Conservation (phyloP, 2,329 filamentous ascomycete species). For the Erysiphe pisi region DNA sequence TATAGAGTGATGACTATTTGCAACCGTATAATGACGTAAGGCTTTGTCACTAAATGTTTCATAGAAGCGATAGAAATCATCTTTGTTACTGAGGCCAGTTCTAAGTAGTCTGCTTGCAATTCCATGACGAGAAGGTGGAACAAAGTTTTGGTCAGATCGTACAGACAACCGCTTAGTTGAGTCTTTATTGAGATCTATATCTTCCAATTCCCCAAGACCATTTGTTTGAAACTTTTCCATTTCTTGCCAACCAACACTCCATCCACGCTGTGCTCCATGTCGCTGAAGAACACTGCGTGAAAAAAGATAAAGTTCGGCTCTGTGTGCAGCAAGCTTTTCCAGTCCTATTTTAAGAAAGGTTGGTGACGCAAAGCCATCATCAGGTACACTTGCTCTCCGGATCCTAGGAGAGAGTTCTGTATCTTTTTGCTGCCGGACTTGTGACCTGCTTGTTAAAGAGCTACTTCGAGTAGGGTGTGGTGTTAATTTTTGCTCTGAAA, state of each 20-base stretch:
- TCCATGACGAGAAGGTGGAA: constrained; percentile 38
- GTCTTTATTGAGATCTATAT: constrained; percentile 44
- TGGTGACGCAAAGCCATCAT: constrained; percentile 39
- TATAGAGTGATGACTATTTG: constrained; percentile 65
- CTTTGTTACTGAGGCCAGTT: constrained; percentile 50
- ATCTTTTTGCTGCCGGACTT: constrained; percentile 42
- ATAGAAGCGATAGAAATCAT: constrained; percentile 56
- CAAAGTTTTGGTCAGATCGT: constrained; percentile 3
- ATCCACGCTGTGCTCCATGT: constrained; percentile 59
- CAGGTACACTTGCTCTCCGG: constrained; percentile 38
- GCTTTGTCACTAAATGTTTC: constrained; percentile 75
- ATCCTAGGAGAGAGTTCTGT: constrained; percentile 46
- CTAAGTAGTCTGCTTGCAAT: constrained; percentile 49
- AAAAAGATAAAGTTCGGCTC: constrained; percentile 71
- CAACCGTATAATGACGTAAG: constrained; percentile 69
- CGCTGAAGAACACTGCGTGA: constrained; percentile 70
- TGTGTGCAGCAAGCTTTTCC: constrained; percentile 68
- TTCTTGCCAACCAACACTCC: constrained; percentile 65
- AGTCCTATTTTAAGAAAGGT: constrained; percentile 53
- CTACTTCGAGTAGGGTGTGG: constrained; percentile 57
- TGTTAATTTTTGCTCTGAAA: constrained; percentile 59
- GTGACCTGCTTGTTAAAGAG: constrained; percentile 44
- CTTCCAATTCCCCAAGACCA: constrained; percentile 42
- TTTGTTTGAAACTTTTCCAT: constrained; percentile 42
- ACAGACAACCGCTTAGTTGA: constrained; percentile 9